Conservation (phyloP, 352 stramenopile genomes). For the Phytophthora foliorum region DNA sequence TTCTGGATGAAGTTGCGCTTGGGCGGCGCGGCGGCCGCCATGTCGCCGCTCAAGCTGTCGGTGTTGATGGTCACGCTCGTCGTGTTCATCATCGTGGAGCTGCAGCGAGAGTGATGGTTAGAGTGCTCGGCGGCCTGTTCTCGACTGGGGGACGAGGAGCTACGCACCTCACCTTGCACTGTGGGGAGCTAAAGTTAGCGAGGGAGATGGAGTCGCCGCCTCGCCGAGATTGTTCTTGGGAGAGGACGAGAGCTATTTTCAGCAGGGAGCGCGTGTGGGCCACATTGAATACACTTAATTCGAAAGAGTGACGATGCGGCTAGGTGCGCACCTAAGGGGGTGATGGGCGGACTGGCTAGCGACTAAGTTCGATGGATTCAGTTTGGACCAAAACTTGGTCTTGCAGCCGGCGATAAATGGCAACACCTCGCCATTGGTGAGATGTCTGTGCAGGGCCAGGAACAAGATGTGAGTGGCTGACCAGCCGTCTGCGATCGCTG, state of each 20-base stretch:
- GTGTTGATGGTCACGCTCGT: constrained; percentile 84
- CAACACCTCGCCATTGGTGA: too few relatives aligned
- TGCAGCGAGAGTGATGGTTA: constrained; percentile 17
- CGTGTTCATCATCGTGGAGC: constrained; percentile 67
- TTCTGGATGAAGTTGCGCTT: constrained; percentile 84
- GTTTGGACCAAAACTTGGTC: too few relatives aligned
- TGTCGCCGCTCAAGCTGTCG: constrained; percentile 73
- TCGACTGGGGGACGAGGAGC: constrained; percentile 17
- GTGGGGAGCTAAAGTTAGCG: constrained; percentile 30
- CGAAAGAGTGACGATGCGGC: neutral
- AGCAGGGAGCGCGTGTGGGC: constrained; percentile 3
- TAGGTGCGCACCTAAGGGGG: constrained; percentile 11
- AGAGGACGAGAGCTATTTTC: constrained; percentile 13
- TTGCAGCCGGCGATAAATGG: too few relatives aligned
- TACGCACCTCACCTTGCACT: neutral
- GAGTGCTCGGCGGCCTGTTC: constrained; percentile 25
- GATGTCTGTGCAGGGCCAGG: neutral
- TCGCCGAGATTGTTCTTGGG: constrained; percentile 7
- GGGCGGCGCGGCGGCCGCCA: constrained; percentile 53
- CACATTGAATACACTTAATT: neutral
- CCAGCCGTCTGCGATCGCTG: neutral
- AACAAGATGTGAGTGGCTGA: neutral
- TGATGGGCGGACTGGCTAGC: constrained; percentile 22
- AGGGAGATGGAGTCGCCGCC: constrained; percentile 15
- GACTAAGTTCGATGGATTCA: constrained; percentile 29